Evolutionary conservation across 768 basidiomycete genomes (phyloP).

Genomic region (Rubroboletus pulcherrimus): DNA sequence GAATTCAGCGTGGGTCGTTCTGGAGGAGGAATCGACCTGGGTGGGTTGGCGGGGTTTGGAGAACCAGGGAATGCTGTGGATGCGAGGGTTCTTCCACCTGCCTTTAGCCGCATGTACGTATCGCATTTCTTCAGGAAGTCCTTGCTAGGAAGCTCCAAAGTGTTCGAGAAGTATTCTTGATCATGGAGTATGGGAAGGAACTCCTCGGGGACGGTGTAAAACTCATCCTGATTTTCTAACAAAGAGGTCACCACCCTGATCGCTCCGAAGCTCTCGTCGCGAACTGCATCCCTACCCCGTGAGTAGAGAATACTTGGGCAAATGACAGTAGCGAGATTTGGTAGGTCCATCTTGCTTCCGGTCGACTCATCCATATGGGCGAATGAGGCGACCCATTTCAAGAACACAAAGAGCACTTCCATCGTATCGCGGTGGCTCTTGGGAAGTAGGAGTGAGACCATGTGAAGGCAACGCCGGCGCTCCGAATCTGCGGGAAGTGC

Average conservation of each 20-base stretch:
- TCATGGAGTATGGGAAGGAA: conserved; percentile 83
- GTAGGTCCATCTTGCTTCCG: conserved; percentile 97
- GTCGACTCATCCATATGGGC: conserved; percentile 97
- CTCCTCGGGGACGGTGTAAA: conserved; percentile 91
- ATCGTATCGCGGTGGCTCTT: conserved; percentile 95
- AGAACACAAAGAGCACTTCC: conserved; percentile 96
- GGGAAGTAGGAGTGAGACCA: conserved; percentile 82
- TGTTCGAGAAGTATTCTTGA: conserved; percentile 87
- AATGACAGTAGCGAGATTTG: conserved; percentile 94
- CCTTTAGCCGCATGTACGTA: conserved; percentile 76
- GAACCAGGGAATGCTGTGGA: conserved; percentile 28
- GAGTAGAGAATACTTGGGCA: conserved; percentile 97
- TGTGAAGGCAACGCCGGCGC: conserved; percentile 78
- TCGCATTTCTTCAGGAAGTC: conserved; percentile 96
- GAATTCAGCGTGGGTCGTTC: conserved; percentile 47
- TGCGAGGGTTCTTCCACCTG: conserved; percentile 47
- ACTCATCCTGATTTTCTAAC: conserved; percentile 92
- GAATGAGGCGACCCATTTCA: conserved; percentile 99
- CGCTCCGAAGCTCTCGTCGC: conserved; percentile 89
- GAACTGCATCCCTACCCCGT: conserved; percentile 75
- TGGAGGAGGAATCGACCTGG: conserved; percentile 32
- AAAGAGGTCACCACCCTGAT: conserved; percentile 83
- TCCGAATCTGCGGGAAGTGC: conserved; percentile 79
- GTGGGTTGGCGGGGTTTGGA: conserved; percentile 20
- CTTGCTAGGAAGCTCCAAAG: conserved; percentile 85